These are phyloP conservation scores for Benincasa hispida DNA, from an alignment of 306 rosid genomes.

Conservation along the genomic window DNA sequence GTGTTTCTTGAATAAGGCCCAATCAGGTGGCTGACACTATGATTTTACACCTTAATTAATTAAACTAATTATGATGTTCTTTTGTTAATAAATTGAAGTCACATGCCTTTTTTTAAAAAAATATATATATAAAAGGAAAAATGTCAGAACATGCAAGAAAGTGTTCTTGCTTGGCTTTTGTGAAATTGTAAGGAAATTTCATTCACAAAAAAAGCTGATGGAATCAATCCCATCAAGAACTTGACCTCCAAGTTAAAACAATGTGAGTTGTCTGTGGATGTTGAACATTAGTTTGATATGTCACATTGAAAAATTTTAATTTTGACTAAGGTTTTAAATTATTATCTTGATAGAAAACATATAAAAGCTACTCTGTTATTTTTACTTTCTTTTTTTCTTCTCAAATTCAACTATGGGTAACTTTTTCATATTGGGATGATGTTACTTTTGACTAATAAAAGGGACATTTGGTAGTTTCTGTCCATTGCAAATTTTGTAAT, in stretches of 20 bases:
- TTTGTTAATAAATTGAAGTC: not conserved
- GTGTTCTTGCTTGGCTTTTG: not conserved
- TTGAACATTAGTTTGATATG: not conserved
- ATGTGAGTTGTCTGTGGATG: slow-evolving; percentile 1
- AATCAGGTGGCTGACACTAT: slow-evolving; percentile 33
- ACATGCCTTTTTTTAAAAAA: not conserved
- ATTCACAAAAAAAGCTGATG: slow-evolving; percentile 10
- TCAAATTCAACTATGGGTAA: not conserved
- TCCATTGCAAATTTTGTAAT: no score
- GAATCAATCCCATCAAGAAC: slow-evolving; percentile 5
- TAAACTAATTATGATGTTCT: not conserved
- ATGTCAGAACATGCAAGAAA: slow-evolving; percentile 21
- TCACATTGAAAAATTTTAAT: not conserved
- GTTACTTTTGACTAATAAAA: not conserved
- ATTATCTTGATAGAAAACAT: not conserved
- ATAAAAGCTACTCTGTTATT: not conserved
- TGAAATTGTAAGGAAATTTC: slow-evolving; percentile 47
- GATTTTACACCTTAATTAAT: slow-evolving; percentile 4
- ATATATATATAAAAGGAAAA: not conserved
- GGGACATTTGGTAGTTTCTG: not conserved
- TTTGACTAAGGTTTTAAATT: not conserved
- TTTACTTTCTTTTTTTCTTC: not conserved
- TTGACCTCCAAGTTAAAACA: slow-evolving; percentile 8
- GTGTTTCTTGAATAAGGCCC: not conserved
- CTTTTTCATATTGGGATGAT: not conserved